These are phyloP conservation scores for Pseudocercospora cruenta DNA, from an alignment of 2,329 filamentous ascomycete genomes.

Conservation along the genomic window DNA sequence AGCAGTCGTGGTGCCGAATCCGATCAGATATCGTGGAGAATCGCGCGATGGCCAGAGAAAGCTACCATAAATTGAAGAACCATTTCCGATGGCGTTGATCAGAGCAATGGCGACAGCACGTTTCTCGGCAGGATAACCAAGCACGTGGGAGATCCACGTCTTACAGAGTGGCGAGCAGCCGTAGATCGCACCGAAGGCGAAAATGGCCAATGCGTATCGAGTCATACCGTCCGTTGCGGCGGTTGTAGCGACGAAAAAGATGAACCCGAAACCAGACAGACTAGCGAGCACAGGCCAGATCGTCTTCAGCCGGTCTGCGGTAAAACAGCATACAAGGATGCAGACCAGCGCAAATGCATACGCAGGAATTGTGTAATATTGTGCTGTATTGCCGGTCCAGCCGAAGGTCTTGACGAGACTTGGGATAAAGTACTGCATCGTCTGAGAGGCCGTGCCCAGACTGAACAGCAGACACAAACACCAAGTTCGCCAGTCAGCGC, in stretches of 20 bases:
- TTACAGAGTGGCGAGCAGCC: conserved; percentile 1
- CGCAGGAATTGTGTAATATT: conserved; percentile 1
- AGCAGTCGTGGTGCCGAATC: conserved; percentile 2
- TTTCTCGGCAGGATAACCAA: not conserved
- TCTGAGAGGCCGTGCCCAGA: conserved; percentile 8
- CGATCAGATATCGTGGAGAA: not conserved
- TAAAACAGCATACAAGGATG: conserved; percentile 1
- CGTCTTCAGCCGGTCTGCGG: conserved; percentile 1
- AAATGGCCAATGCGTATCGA: not conserved
- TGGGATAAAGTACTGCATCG: conserved; percentile 10
- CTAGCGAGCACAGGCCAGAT: not conserved
- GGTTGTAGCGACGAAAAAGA: conserved; percentile 1
- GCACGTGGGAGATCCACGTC: not conserved
- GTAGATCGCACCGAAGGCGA: conserved; percentile 2
- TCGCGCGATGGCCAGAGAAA: not conserved
- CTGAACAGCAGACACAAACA: conserved; percentile 8
- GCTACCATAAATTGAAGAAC: conserved; percentile 37
- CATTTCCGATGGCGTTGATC: conserved; percentile 33
- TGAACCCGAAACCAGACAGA: conserved; percentile 1
- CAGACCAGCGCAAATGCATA: conserved; percentile 4
- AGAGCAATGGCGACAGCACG: conserved; percentile 6
- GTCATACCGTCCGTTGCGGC: not conserved
- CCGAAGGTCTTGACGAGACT: conserved; percentile 8
- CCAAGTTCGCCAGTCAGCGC: conserved; percentile 6
- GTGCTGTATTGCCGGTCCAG: conserved; percentile 5